Evolutionary conservation across 768 basidiomycete species (phyloP), one percentile per base, ranked within the genome.

Genomic region (Antrodiella citrinella): DNA sequence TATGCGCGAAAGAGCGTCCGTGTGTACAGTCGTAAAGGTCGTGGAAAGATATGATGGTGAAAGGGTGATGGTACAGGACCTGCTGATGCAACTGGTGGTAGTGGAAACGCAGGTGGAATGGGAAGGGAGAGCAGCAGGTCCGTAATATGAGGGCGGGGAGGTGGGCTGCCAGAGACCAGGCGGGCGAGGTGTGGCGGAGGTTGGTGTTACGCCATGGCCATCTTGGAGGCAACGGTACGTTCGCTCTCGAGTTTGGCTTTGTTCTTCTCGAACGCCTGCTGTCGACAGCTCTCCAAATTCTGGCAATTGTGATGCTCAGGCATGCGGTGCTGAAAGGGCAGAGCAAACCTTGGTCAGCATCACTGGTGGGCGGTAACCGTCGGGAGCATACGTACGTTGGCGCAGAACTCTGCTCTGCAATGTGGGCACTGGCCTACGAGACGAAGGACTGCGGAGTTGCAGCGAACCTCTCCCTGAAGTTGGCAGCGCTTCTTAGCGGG

Each of bases 401-500:
- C 78, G 61, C 91, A 94, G 69, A 91, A 93, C 59, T 82, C 78
- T 12, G 73, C 70, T 48, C 78, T 72, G 66, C 91, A 94, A 61
- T 87, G 82, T 30, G 86, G 80, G 63, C 91, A 94, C 57, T 86
- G 79, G 4, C 91, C 91, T 39, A 89, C 87, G 56, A 93, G 82
- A 57, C 89, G 83, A 45, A 92, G 74, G 2, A 80, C 86, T 4
- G 89, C 87, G 53, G 81, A 82, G 60, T 76, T 86, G 74, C 91
- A 93, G 52, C 78, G 80, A 47, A 67, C 59, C 54, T 72, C 73
- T n/a, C n/a, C 41, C 50, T 71, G 71, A 67, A 84, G 78, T 66
- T 90, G 85, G 72, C 90, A 92, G 62, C 88, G 86, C 67, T 89
- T 90, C 86, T 90, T 91, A 62, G 78, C 73, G 58, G 87, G 74